A percentile compares a stretch with the other conserved stretches of the same genome.
phyloP scores from a whole-genome alignment of 2,329 filamentous ascomycete genomes.

The Beauveria bassiana region DNA sequence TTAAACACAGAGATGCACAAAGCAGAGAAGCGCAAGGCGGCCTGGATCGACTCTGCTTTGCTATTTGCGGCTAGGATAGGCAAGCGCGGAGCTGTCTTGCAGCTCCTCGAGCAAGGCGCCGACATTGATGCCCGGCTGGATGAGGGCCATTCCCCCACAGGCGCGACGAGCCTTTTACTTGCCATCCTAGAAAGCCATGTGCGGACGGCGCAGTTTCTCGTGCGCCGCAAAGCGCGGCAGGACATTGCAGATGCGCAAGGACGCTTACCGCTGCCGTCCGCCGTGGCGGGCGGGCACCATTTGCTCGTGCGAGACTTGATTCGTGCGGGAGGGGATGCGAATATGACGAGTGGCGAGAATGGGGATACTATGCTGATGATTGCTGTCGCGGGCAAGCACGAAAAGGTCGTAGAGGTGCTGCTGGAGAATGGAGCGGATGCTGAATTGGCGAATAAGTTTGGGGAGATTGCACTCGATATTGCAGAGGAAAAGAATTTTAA shows the following conservation, averaged over 20 bases:
- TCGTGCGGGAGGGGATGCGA: neutral
- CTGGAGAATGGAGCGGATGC: neutral
- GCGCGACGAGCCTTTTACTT: neutral
- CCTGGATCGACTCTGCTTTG: neutral
- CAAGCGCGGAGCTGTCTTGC: neutral
- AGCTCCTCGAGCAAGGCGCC: conserved; percentile 3
- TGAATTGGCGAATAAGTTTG: conserved; percentile 3
- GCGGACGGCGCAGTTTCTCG: conserved; percentile 7
- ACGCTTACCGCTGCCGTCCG: neutral
- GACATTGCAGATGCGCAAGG: neutral
- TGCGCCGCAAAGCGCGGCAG: neutral
- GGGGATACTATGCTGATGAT: neutral
- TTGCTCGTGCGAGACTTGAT: conserved; percentile 2
- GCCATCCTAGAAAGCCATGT: neutral
- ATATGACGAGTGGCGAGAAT: conserved; percentile 1
- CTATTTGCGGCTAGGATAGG: neutral
- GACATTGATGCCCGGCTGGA: neutral
- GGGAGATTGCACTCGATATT: conserved; percentile 5
- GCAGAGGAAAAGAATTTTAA: neutral
- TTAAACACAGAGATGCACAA: neutral
- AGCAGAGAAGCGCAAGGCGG: neutral
- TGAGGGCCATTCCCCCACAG: neutral
- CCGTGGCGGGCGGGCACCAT: neutral
- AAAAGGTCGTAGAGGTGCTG: conserved; percentile 6
- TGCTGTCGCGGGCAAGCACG: neutral